Base-by-base conservation (phyloP, 441 rosid species). In the Populus tomentosa region DNA sequence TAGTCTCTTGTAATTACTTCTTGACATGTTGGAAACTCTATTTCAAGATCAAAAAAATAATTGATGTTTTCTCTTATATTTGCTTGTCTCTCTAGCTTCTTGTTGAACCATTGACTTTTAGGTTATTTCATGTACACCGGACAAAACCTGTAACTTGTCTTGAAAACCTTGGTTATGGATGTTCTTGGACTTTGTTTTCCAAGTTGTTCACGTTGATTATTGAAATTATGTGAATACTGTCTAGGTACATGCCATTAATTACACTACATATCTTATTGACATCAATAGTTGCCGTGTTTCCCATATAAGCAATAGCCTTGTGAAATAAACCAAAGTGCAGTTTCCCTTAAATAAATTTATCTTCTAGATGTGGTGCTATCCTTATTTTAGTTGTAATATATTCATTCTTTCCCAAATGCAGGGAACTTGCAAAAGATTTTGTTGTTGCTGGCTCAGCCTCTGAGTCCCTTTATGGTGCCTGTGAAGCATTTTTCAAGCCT, bases 401-500 rank as follows among this genome's bases (percentile, higher is more conserved):
- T 77, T 59, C 30, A 70, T 5, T 73, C 9, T 67, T 76, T 23
- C 33, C 72, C 28, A 35, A 81, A 78, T 78, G 81, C 69, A 26
- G 69, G 69, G 30, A 14, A 65, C 33, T 30, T 65, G 33, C 30
- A 30, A 65, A 65, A 65, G 69, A 65, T 65, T 65, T 28, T 65
- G 69, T 24, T 16, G 61, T 53, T 65, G 69, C 33, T 65, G 69
- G 69, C 18, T 23, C 33, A 65, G 33, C 33, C 69, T 23, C 67
- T 63, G 67, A 95, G 80, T 92, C 99, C 68, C 93, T 95, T 5
- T 95, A 94, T 87, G 97, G 97, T 73, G 98, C 99, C 33, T 94
- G 98, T 63, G 97, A 95, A 80, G 88, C 97, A 14, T 88, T 94
- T 91, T 95, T 82, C 88, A 92, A 88, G 89, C 97, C 96, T 66